A percentile compares a stretch with the other conserved stretches of the same genome.
These are phyloP conservation scores for Puya raimondii DNA, from an alignment of 176 grass and related monocot genomes.

Conservation along the genomic window DNA sequence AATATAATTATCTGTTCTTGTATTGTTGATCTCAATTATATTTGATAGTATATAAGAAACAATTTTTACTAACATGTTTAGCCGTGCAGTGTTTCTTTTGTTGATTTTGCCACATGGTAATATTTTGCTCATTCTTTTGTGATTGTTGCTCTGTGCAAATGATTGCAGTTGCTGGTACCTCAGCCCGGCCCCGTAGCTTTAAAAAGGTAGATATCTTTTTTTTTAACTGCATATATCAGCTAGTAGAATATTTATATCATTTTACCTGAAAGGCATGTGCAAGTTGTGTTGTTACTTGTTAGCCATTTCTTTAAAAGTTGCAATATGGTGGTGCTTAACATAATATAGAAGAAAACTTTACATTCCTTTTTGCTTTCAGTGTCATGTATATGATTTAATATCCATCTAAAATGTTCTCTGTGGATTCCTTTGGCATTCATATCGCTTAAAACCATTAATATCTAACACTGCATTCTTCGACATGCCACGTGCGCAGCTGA, in stretches of 20 bases:
- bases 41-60: no score
- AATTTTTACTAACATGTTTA: not conserved
- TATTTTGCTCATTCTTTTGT: not conserved
- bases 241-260: not conserved
- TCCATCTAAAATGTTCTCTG: no score
- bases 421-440: not conserved
- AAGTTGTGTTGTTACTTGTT: not conserved
- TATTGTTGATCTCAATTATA: no score
- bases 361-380: not conserved
- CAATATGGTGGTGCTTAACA: not conserved
- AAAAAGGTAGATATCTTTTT: not conserved
- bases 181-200: conserved; percentile 10
- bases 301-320: not conserved
- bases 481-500: not conserved
- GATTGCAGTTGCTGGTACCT: conserved; percentile 11
- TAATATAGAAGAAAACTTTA: not conserved
- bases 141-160: not conserved
- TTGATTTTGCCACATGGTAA: not conserved
- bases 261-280: not conserved
- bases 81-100: not conserved
- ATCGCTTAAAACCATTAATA: not conserved
- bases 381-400: no score
- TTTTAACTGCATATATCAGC: not conserved
- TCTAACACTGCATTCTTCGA: not conserved
- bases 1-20: no score